Conservation (phyloP, 2,329 filamentous ascomycete species). For the Pseudogymnoascus verrucosus region DNA sequence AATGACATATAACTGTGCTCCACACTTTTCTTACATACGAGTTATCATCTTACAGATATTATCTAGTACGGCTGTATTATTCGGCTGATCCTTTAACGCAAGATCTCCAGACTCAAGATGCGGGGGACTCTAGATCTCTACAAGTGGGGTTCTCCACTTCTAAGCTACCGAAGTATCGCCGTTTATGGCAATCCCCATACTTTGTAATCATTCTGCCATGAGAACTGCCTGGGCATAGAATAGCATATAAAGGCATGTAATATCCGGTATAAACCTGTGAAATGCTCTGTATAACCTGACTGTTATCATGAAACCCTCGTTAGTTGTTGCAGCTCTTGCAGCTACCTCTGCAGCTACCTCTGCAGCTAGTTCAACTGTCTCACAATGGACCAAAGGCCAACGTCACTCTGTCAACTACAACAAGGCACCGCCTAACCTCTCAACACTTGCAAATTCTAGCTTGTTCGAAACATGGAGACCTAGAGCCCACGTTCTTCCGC, state of each 20-base stretch:
- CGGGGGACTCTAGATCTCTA: background rate
- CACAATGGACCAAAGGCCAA: background rate
- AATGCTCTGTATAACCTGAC: background rate
- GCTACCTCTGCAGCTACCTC: background rate
- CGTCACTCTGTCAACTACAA: slow-evolving; percentile 28
- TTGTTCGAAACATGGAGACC: slow-evolving; percentile 28
- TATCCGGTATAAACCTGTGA: background rate
- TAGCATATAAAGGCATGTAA: background rate
- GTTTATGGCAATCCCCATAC: background rate
- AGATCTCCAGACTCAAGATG: background rate
- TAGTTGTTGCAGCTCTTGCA: background rate
- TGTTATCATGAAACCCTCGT: background rate
- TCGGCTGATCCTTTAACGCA: background rate
- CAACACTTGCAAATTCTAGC: slow-evolving; percentile 31
- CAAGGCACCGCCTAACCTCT: slow-evolving; percentile 32
- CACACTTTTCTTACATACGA: background rate
- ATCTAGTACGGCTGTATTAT: background rate
- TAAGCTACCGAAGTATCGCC: slow-evolving; percentile 1
- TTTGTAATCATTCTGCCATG: background rate
- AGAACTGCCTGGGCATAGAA: background rate
- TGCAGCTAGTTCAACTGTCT: background rate
- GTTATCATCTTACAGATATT: background rate
- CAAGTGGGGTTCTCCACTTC: background rate
- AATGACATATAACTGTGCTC: background rate
- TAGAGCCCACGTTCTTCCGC: slow-evolving; percentile 34